phyloP scores from a whole-genome alignment of 169 alveolate species.

The Cryptosporidium baileyi region DNA sequence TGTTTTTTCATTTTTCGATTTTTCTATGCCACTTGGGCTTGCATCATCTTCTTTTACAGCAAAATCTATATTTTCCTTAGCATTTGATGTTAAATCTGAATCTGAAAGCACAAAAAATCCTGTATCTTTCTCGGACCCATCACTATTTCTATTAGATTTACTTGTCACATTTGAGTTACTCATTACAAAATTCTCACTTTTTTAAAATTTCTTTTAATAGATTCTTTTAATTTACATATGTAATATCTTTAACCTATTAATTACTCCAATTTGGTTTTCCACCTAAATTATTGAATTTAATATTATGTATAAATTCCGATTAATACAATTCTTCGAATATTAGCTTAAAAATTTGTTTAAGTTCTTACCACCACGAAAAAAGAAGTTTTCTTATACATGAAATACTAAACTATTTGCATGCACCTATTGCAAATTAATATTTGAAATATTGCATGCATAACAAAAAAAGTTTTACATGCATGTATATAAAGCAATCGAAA shows the following conservation, averaged over 20 bases:
- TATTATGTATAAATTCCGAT: too few relatives aligned
- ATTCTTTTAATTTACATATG: background rate
- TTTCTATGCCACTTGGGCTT: background rate
- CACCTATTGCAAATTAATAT: too few relatives aligned
- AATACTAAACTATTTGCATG: too few relatives aligned
- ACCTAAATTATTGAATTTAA: too few relatives aligned
- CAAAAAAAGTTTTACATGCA: too few relatives aligned
- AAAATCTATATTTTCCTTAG: slow-evolving; percentile 1
- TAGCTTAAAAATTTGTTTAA: too few relatives aligned
- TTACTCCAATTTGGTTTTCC: too few relatives aligned
- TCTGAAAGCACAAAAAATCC: slow-evolving; percentile 22
- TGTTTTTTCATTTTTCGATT: background rate
- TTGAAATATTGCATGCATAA: too few relatives aligned
- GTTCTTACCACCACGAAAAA: too few relatives aligned
- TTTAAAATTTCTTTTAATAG: background rate
- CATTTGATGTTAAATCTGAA: slow-evolving; percentile 15
- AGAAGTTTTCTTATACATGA: too few relatives aligned
- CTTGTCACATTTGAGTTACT: slow-evolving; percentile 28
- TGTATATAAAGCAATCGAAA: too few relatives aligned
- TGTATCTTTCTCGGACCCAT: background rate
- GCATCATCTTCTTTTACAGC: background rate
- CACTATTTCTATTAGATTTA: slow-evolving; percentile 3
- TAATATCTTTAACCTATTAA: background rate
- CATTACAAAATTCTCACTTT: slow-evolving; percentile 3
- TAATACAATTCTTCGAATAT: too few relatives aligned